Conservation (phyloP, 1,139 yeast genomes). For the Suhomyces bokatorum region DNA sequence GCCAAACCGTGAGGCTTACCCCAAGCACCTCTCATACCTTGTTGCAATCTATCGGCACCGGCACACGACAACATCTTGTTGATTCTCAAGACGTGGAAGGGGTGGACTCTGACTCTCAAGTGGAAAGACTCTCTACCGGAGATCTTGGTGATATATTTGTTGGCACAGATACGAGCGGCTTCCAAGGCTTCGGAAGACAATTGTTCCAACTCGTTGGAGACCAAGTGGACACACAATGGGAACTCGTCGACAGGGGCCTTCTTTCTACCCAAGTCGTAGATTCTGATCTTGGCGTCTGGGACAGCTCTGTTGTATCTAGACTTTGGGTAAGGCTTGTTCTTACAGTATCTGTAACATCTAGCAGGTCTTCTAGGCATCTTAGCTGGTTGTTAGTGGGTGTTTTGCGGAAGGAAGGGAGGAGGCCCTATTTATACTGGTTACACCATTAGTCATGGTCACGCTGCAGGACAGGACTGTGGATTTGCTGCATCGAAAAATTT, state of each 20-base stretch:
- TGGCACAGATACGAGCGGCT: slow-evolving; percentile 99
- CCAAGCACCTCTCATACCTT: slow-evolving; percentile 99
- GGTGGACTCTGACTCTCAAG: slow-evolving; percentile 99
- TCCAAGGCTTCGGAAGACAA: slow-evolving; percentile 99
- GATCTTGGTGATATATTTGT: slow-evolving; percentile 96
- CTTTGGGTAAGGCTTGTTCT: slow-evolving; percentile 99
- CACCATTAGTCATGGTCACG: slow-evolving; percentile 1
- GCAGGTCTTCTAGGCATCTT: slow-evolving; percentile 99
- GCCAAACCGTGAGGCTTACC: slow-evolving; percentile 99
- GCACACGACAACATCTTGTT: slow-evolving; percentile 99
- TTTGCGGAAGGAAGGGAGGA: too few relatives aligned
- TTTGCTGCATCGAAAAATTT: background rate
- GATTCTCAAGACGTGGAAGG: slow-evolving; percentile 99
- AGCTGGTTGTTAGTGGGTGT: slow-evolving; percentile 42
- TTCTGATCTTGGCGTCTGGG: slow-evolving; percentile 99
- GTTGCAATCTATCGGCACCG: slow-evolving; percentile 99
- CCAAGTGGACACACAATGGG: slow-evolving; percentile 99
- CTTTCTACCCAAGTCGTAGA: slow-evolving; percentile 99
- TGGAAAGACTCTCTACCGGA: slow-evolving; percentile 99
- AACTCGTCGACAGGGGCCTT: slow-evolving; percentile 99
- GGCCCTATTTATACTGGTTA: slow-evolving; percentile 1
- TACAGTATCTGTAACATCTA: slow-evolving; percentile 99
- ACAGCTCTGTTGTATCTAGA: slow-evolving; percentile 99
- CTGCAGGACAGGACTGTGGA: background rate
- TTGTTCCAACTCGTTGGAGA: slow-evolving; percentile 99